Conservation (phyloP, 129 eudicot genomes). For the Mikania micrantha region DNA sequence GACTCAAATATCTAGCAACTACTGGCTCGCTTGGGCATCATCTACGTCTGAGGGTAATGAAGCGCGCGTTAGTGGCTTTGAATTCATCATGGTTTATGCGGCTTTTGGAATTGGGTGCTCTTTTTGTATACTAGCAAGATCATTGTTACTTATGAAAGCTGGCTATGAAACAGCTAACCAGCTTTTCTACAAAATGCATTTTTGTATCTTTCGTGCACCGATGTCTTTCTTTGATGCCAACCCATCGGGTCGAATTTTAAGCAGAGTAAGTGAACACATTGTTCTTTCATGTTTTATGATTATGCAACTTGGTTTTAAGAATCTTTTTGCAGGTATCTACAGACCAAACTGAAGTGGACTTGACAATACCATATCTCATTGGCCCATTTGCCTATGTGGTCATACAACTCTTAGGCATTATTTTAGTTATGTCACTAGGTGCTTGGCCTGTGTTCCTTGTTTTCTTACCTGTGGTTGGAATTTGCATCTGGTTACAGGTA, state of each 20-base stretch:
- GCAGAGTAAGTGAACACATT: conserved; percentile 46
- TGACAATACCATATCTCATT: conserved; percentile 44
- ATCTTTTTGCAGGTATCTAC: conserved; percentile 63
- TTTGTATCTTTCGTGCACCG: conserved; percentile 76
- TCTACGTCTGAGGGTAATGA: conserved; percentile 46
- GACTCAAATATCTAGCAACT: conserved; percentile 72
- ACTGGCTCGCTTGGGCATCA: conserved; percentile 96
- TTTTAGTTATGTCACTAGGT: conserved; percentile 78
- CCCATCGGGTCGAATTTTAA: conserved; percentile 84
- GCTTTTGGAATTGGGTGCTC: conserved; percentile 70
- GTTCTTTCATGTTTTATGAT: neutral
- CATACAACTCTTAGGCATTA: conserved; percentile 67
- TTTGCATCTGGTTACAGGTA: conserved; percentile 77
- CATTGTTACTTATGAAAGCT: conserved; percentile 43
- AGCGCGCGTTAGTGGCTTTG: conserved; percentile 39
- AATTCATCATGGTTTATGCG: conserved; percentile 60
- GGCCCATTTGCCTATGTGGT: conserved; percentile 45
- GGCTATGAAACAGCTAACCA: conserved; percentile 67
- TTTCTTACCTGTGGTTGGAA: conserved; percentile 61
- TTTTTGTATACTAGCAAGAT: conserved; percentile 49
- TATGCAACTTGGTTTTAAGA: neutral
- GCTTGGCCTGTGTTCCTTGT: conserved; percentile 89
- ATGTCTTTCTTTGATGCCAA: conserved; percentile 98
- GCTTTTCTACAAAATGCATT: conserved; percentile 79
- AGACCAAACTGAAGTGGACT: conserved; percentile 81